Evolutionary conservation across 2,329 filamentous ascomycete species (phyloP), one percentile per base, ranked within the genome.

Genomic region (Fusarium pseudoanthophilum): DNA sequence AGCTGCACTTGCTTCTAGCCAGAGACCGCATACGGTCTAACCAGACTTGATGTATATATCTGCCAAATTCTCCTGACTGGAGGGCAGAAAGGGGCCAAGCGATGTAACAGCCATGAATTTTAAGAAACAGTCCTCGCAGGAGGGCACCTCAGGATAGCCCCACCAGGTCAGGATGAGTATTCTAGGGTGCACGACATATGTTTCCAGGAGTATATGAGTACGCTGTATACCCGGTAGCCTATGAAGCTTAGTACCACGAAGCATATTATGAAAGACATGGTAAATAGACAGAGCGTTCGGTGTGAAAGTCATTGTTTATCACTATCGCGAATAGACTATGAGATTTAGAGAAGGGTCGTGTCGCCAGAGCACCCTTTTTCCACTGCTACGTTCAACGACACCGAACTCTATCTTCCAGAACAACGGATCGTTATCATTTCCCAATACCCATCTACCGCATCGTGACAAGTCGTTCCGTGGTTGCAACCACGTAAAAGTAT

Each of bases 231-330:
- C n/a, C n/a, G n/a, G n/a, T n/a, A 32, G 30, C 30, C 30, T 32
- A 32, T 4, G 11, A 3, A 20, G 7, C 16, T 45, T 20, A 6
- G 11, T 3, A 4, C 4, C 11, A 26, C 1, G 5, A 5, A 45
- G 8, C 5, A 10, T 6, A 1, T 30, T 15, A 15, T 28, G 5
- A 20, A 21, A 30, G 13, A 21, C 11, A 21, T 11, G 1, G 4
- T 2, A 30, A 7, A 21, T 21, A 21, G 6, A 30, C 14, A 5
- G 5, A 1, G 2, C 8, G 5, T 20, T 9, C 4, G 7, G 9
- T 5, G 13, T 26, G 4, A 20, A 14, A 4, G 15, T 10, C 24
- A 28, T 46, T 21, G 10, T 30, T 30, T 5, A 2, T 3, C 28
- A n/a, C 26, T 48, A 30, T 49, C 28, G 15, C 1, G 46, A 49